Percentiles rank a stretch among this genome's conserved stretches.
phyloP scores from a whole-genome alignment of 495 filamentous ascomycete genomes.

The Bacidia rubella region DNA sequence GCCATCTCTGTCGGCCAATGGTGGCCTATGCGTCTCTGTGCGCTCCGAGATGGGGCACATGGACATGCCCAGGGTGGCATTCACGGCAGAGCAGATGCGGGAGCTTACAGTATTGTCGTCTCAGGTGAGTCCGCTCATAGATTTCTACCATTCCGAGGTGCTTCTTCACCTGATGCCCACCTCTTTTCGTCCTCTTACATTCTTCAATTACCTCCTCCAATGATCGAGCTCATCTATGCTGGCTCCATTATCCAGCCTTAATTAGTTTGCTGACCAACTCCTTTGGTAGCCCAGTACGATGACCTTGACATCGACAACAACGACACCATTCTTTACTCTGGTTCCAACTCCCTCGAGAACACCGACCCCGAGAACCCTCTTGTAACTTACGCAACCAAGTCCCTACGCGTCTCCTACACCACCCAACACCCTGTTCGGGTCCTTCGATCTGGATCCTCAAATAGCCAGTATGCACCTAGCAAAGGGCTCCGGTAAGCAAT shows the following conservation, averaged over 20 bases:
- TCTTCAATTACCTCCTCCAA: too few species aligned
- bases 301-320: slow-evolving; percentile 33
- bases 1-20: slow-evolving; percentile 31
- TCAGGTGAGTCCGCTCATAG: slow-evolving; percentile 4
- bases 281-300: slow-evolving; percentile 28
- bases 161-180: neutral
- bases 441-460: slow-evolving; percentile 23
- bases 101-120: slow-evolving; percentile 32
- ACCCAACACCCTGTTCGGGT: slow-evolving; percentile 30
- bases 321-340: slow-evolving; percentile 33
- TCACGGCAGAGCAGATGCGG: slow-evolving; percentile 22
- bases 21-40: slow-evolving; percentile 36
- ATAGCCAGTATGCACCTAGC: slow-evolving; percentile 18
- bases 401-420: slow-evolving; percentile 22
- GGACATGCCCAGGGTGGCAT: slow-evolving; percentile 33
- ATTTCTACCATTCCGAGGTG: neutral
- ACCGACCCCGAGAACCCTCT: slow-evolving; percentile 11
- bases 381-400: slow-evolving; percentile 22
- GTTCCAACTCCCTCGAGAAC: slow-evolving; percentile 25
- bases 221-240: too few species aligned
- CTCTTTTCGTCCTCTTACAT: neutral
- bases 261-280: too few species aligned
- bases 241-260: too few species aligned
- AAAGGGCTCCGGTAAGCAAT: slow-evolving; percentile 26
- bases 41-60: slow-evolving; percentile 38